Conservation (phyloP, 1,139 yeast species). For the Insectozyma bohioensis region DNA sequence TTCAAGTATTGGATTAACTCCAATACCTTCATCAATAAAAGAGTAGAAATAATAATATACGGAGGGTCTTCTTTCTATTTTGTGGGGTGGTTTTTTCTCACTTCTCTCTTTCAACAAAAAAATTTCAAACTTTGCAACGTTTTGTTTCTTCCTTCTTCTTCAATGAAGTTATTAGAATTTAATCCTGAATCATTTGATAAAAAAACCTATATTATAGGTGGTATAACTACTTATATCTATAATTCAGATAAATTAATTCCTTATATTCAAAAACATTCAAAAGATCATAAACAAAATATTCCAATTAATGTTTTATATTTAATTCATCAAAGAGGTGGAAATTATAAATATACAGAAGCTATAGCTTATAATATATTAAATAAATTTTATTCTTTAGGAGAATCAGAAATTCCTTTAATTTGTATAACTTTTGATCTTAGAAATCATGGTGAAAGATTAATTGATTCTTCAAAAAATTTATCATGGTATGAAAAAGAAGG, state of each 20-base stretch:
- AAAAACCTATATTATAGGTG: slow-evolving; percentile 29
- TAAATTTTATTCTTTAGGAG: slow-evolving; percentile 22
- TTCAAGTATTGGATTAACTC: slow-evolving; percentile 14
- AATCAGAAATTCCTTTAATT: slow-evolving; percentile 31
- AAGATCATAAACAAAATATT: slow-evolving; percentile 21
- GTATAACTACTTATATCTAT: slow-evolving; percentile 34
- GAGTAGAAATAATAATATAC: slow-evolving; percentile 1
- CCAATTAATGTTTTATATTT: slow-evolving; percentile 40
- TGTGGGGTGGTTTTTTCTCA: no score
- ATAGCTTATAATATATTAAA: slow-evolving; percentile 30
- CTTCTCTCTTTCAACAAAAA: no score
- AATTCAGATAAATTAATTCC: slow-evolving; percentile 27
- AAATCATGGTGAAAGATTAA: slow-evolving; percentile 57
- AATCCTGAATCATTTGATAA: slow-evolving; percentile 25
- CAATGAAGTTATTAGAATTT: slow-evolving; percentile 21
- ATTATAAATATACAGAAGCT: slow-evolving; percentile 29
- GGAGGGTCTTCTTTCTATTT: no score
- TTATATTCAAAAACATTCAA: slow-evolving; percentile 20
- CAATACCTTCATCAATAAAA: slow-evolving; percentile 3
- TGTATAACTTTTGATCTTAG: slow-evolving; percentile 58
- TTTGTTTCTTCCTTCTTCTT: not conserved
- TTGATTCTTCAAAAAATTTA: slow-evolving; percentile 35
- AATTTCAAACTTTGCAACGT: no score
- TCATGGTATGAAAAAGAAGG: slow-evolving; percentile 42
- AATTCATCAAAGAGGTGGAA: slow-evolving; percentile 38